These are phyloP conservation scores for Hyphopichia pseudoburtonii DNA, from an alignment of 1,139 yeast genomes.

Conservation along the genomic window DNA sequence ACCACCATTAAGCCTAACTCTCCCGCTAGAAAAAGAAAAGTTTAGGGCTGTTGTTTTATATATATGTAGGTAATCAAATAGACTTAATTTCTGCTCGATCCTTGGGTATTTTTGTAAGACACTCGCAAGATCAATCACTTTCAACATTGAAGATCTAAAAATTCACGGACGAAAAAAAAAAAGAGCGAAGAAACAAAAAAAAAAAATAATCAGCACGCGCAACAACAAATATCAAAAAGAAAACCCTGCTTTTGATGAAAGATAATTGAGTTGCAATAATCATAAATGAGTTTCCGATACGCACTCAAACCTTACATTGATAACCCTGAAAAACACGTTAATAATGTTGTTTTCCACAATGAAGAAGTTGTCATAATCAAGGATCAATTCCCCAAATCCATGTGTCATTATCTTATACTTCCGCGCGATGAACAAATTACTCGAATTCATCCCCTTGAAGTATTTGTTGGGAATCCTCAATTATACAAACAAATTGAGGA, in stretches of 20 bases:
- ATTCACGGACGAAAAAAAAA: neutral
- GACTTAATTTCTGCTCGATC: neutral
- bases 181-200: neutral
- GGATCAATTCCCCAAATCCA: constrained; percentile 67
- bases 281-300: constrained; percentile 31
- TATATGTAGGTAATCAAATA: neutral
- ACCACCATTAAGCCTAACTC: neutral
- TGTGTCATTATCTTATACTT: constrained; percentile 59
- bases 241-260: neutral
- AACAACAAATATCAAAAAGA: constrained; percentile 1
- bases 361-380: constrained; percentile 54
- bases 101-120: neutral
- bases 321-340: constrained; percentile 24
- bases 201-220: constrained; percentile 1
- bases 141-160: too few species aligned
- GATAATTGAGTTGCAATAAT: neutral
- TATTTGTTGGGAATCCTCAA: constrained; percentile 35
- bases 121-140: too few species aligned
- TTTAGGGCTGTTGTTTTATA: neutral
- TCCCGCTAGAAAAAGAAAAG: constrained; percentile 2
- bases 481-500: constrained; percentile 29
- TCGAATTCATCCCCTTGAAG: constrained; percentile 52
- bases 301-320: constrained; percentile 37
- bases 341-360: constrained; percentile 42
- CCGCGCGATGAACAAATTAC: constrained; percentile 50